These are phyloP conservation scores for Ophiostoma fasciatum DNA, from an alignment of 2,329 filamentous ascomycete species.

Conservation along the genomic window DNA sequence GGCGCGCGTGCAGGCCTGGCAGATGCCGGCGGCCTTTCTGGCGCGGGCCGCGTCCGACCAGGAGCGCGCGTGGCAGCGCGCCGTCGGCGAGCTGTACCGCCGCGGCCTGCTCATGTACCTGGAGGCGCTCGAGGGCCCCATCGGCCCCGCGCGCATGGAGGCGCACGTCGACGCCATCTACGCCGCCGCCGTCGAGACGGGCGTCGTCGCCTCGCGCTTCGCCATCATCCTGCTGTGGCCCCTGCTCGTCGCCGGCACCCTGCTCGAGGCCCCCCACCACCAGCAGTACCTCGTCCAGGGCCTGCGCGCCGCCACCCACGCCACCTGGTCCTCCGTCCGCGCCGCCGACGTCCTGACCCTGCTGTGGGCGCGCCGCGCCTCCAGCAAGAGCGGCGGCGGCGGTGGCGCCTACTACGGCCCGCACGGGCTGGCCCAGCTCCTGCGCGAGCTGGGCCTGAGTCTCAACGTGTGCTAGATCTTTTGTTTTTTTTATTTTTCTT, in stretches of 20 bases:
- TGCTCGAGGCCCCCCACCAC: conserved; percentile 4
- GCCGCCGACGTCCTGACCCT: conserved; percentile 9
- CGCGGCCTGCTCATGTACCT: conserved; percentile 11
- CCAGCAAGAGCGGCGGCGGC: background rate
- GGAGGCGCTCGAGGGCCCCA: conserved; percentile 1
- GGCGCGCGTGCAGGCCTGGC: conserved; percentile 7
- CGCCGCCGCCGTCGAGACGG: conserved; percentile 7
- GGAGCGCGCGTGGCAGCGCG: conserved; percentile 9
- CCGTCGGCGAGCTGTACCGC: conserved; percentile 11
- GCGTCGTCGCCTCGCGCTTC: conserved; percentile 10
- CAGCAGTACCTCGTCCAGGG: conserved; percentile 8
- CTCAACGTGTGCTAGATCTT: no score
- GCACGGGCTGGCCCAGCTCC: conserved; percentile 6
- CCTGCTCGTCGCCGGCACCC: conserved; percentile 10
- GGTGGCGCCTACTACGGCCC: conserved; percentile 6
- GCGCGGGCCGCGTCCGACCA: conserved; percentile 7
- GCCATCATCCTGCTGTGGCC: conserved; percentile 11
- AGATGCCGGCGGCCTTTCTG: conserved; percentile 6
- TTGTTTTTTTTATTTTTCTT: no score
- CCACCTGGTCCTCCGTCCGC: conserved; percentile 9
- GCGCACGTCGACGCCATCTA: conserved; percentile 8
- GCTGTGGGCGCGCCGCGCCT: conserved; percentile 9
- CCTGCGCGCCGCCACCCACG: conserved; percentile 6
- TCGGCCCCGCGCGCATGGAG: conserved; percentile 3
- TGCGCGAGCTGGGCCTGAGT: conserved; percentile 5